A percentile compares a stretch with the other conserved stretches of the same genome.
These are phyloP conservation scores for Boeremia exigua DNA, from an alignment of 2,329 filamentous ascomycete species.

Conservation along the genomic window DNA sequence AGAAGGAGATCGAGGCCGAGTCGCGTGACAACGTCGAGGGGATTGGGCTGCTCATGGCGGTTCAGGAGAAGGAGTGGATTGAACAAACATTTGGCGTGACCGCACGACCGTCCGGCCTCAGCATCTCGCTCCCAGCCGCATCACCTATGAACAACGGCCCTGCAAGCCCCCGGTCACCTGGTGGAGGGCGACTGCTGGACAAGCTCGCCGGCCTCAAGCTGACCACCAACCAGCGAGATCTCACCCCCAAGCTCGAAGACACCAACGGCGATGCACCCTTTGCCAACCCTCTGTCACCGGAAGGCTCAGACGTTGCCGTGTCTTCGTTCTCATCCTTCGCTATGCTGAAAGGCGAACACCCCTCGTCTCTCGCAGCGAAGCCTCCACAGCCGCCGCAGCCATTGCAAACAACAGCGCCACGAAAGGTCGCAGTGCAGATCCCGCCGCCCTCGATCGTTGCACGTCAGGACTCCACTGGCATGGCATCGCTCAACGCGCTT, in stretches of 20 bases:
- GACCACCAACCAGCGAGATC: slow-evolving; percentile 72
- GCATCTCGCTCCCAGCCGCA: slow-evolving; percentile 43
- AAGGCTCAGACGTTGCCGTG: slow-evolving; percentile 67
- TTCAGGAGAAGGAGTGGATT: slow-evolving; percentile 86
- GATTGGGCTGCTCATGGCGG: slow-evolving; percentile 81
- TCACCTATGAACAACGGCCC: slow-evolving; percentile 61
- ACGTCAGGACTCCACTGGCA: slow-evolving; percentile 49
- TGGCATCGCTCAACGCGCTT: slow-evolving; percentile 55
- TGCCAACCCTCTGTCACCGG: slow-evolving; percentile 64
- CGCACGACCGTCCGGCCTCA: slow-evolving; percentile 51
- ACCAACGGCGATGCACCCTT: slow-evolving; percentile 27
- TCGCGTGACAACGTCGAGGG: slow-evolving; percentile 77
- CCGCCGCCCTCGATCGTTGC: slow-evolving; percentile 49
- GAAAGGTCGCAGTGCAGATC: slow-evolving; percentile 41
- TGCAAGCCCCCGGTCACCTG: slow-evolving; percentile 65
- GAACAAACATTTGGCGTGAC: slow-evolving; percentile 76
- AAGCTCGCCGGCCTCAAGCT: slow-evolving; percentile 81
- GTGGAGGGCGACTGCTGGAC: slow-evolving; percentile 74
- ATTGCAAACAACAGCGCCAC: slow-evolving; percentile 28
- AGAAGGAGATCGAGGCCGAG: slow-evolving; percentile 78
- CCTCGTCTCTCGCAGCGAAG: slow-evolving; percentile 51
- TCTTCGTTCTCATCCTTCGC: slow-evolving; percentile 58
- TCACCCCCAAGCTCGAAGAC: slow-evolving; percentile 55
- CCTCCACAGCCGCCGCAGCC: slow-evolving; percentile 46
- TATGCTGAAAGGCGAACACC: slow-evolving; percentile 60